These are phyloP conservation scores for Yamadazyma sp. DNA, from an alignment of 805 yeast genomes.

Conservation along the genomic window DNA sequence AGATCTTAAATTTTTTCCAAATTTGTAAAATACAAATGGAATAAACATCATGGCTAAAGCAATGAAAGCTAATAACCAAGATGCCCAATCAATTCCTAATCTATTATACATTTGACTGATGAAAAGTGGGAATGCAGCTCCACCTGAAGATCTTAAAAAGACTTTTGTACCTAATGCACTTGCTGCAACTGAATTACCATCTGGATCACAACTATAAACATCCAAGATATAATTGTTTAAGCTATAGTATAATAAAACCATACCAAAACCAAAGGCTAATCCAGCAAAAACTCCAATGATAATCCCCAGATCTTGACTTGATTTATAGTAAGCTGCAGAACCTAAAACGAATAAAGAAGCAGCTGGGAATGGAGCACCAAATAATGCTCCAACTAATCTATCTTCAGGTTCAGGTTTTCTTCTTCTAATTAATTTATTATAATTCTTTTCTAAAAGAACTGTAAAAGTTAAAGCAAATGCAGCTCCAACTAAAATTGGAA, in stretches of 20 bases:
- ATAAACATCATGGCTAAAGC: conserved; percentile 72
- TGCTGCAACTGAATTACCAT: conserved; percentile 57
- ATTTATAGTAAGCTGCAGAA: conserved; percentile 67
- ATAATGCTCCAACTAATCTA: conserved; percentile 75
- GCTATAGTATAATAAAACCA: conserved; percentile 58
- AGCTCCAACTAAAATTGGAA: conserved; percentile 90
- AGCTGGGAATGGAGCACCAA: conserved; percentile 81
- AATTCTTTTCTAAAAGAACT: conserved; percentile 64
- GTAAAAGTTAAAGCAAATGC: conserved; percentile 69
- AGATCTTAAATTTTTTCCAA: conserved; percentile 61
- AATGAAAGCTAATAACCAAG: conserved; percentile 73
- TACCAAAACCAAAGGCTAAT: conserved; percentile 57
- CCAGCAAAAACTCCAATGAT: conserved; percentile 65
- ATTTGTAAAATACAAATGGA: conserved; percentile 69
- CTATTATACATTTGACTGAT: conserved; percentile 77
- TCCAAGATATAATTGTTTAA: conserved; percentile 83
- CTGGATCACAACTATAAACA: conserved; percentile 53
- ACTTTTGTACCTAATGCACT: conserved; percentile 81
- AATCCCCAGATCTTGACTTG: no score
- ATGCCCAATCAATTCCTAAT: conserved; percentile 77
- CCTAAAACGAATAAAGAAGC: conserved; percentile 77
- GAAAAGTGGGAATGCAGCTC: conserved; percentile 82
- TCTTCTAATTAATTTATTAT: conserved; percentile 47
- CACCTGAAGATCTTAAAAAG: conserved; percentile 76
- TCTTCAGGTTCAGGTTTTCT: conserved; percentile 77